phyloP scores from a whole-genome alignment of 768 basidiomycete genomes.

The Amanita thiersii region DNA sequence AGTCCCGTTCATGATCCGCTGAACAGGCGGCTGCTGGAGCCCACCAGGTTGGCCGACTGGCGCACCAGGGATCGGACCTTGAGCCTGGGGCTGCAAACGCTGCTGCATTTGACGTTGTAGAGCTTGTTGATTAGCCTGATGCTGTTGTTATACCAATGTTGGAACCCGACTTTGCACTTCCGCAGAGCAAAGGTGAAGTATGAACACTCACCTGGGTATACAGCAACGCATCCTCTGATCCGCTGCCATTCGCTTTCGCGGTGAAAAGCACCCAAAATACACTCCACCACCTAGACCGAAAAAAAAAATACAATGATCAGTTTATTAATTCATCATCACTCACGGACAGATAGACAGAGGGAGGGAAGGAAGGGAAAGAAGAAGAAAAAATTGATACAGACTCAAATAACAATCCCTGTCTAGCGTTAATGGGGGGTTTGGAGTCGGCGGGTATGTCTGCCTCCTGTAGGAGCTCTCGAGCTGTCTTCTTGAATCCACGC shows the following conservation, averaged over 20 bases:
- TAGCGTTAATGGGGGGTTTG: slow-evolving; percentile 72
- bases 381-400: slow-evolving; percentile 26
- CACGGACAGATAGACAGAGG: slow-evolving; percentile 7
- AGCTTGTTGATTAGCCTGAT: slow-evolving; percentile 19
- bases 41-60: slow-evolving; percentile 5
- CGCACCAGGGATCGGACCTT: slow-evolving; percentile 2
- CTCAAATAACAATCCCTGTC: slow-evolving; percentile 81
- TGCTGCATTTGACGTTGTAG: slow-evolving; percentile 21
- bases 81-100: slow-evolving; percentile 9
- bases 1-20: slow-evolving; percentile 13
- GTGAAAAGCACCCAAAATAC: slow-evolving; percentile 85
- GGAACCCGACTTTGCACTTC: slow-evolving; percentile 7
- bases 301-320: slow-evolving; percentile 6
- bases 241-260: slow-evolving; percentile 62
- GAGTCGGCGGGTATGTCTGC: slow-evolving; percentile 59
- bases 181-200: slow-evolving; percentile 12
- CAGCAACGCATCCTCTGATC: slow-evolving; percentile 62
- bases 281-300: slow-evolving; percentile 67
- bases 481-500: slow-evolving; percentile 70
- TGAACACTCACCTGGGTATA: slow-evolving; percentile 54
- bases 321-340: background rate
- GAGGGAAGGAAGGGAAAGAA: slow-evolving; percentile 10
- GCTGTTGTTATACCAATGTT: slow-evolving; percentile 15
- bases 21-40: slow-evolving; percentile 11
- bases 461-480: slow-evolving; percentile 55